A percentile compares a stretch with the other conserved stretches of the same genome.
Conservation (phyloP, 2,329 filamentous ascomycete genomes). For the Colletotrichum echinochloae region DNA sequence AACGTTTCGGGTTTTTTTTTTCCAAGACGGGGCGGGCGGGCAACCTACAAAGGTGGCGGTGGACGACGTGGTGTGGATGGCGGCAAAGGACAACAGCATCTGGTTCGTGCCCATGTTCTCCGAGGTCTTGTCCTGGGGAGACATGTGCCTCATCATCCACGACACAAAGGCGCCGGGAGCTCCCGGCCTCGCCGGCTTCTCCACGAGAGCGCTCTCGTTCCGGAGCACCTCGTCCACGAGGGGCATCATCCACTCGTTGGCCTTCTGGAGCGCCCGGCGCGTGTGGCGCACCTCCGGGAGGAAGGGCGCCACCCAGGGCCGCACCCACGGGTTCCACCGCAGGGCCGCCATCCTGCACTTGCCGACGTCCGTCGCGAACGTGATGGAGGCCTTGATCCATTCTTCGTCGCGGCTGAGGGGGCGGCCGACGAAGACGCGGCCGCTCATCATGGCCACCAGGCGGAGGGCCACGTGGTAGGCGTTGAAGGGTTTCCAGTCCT, state of each 20-base stretch:
- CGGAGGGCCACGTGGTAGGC: conserved; percentile 43
- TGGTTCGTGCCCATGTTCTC: conserved; percentile 25
- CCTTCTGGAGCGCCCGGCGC: conserved; percentile 15
- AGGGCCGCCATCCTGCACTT: conserved; percentile 19
- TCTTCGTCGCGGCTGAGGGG: conserved; percentile 46
- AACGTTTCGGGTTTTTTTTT: too few relatives aligned
- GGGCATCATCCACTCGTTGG: conserved; percentile 26
- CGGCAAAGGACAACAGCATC: conserved; percentile 44
- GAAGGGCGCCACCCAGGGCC: conserved; percentile 19
- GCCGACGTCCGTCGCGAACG: conserved; percentile 44
- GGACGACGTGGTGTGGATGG: conserved; percentile 57
- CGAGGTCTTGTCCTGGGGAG: not conserved
- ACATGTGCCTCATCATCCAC: conserved; percentile 55
- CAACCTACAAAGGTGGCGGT: conserved; percentile 43
- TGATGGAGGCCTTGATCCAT: conserved; percentile 46
- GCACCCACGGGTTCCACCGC: conserved; percentile 19
- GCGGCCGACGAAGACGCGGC: conserved; percentile 48
- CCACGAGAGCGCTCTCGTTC: not conserved
- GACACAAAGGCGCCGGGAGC: conserved; percentile 48
- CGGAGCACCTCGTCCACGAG: conserved; percentile 22
- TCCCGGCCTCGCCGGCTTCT: conserved; percentile 48
- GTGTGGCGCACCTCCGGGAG: conserved; percentile 26
- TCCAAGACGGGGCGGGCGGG: too few relatives aligned
- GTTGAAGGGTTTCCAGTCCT: conserved; percentile 43
- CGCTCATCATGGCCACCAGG: conserved; percentile 46